These are phyloP conservation scores for Cladosporium cucumerinum DNA, from an alignment of 2,329 filamentous ascomycete species.

Conservation along the genomic window DNA sequence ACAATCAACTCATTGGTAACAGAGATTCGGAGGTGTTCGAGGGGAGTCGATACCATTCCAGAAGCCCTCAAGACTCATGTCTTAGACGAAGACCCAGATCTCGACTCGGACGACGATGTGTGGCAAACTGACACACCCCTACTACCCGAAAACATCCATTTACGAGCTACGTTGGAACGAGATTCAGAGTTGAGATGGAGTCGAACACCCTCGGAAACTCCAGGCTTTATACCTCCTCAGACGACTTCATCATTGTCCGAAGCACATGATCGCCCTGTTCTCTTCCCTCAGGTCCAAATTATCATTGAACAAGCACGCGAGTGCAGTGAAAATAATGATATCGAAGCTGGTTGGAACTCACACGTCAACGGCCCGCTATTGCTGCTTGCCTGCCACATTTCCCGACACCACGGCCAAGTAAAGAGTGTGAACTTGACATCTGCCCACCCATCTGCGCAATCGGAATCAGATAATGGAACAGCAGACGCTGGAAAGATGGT, in stretches of 20 bases:
- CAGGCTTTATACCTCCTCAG: background rate
- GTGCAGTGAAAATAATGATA: background rate
- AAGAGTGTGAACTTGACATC: background rate
- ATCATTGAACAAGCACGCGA: background rate
- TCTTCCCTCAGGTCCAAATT: background rate
- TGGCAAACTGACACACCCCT: background rate
- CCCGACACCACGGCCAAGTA: background rate
- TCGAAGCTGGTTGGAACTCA: background rate
- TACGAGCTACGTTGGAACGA: background rate
- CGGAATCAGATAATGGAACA: background rate
- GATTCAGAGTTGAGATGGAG: background rate
- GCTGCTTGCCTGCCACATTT: background rate
- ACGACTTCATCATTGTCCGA: background rate
- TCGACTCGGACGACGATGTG: background rate
- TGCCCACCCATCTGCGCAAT: background rate
- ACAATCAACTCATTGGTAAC: background rate
- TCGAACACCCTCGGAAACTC: background rate
- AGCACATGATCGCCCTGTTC: background rate
- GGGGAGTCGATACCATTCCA: background rate
- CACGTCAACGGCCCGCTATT: background rate
- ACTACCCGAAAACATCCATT: background rate
- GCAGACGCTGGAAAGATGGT: background rate
- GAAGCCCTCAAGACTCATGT: background rate
- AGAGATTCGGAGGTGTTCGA: background rate
- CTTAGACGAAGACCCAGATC: background rate